Conservation (phyloP, 1,284 basidiomycete genomes). For the Irpex sp. region DNA sequence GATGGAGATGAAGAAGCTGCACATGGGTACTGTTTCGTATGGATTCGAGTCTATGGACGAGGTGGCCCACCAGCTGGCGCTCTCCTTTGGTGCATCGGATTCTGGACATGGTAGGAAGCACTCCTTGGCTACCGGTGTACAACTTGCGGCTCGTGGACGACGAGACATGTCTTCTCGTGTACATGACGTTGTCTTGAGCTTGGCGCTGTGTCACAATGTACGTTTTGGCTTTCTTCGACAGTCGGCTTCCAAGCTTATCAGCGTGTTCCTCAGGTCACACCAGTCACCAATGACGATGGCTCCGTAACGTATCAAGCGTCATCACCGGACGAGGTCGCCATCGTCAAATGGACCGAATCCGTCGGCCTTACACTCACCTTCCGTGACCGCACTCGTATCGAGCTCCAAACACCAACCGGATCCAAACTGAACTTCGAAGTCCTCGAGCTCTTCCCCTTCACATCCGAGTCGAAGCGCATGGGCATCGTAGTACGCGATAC, state of each 20-base stretch:
- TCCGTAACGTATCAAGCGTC: slow-evolving; percentile 96
- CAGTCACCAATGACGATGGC: slow-evolving; percentile 92
- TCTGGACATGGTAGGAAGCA: slow-evolving; percentile 47
- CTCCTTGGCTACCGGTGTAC: slow-evolving; percentile 68
- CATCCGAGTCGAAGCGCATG: slow-evolving; percentile 98
- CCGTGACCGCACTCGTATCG: slow-evolving; percentile 87
- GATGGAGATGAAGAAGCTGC: slow-evolving; percentile 99
- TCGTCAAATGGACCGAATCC: slow-evolving; percentile 97
- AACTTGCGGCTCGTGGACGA: slow-evolving; percentile 78
- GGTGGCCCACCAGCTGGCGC: slow-evolving; percentile 82
- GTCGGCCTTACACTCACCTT: slow-evolving; percentile 87
- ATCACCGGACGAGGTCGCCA: slow-evolving; percentile 98
- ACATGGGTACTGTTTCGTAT: slow-evolving; percentile 98
- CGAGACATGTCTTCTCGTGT: slow-evolving; percentile 95
- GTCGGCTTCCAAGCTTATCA: no score
- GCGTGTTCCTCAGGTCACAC: slow-evolving; percentile 71
- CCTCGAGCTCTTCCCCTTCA: slow-evolving; percentile 96
- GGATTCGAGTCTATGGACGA: slow-evolving; percentile 98
- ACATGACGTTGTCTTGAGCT: slow-evolving; percentile 89
- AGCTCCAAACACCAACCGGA: slow-evolving; percentile 69
- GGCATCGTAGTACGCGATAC: slow-evolving; percentile 91
- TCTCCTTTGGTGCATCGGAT: slow-evolving; percentile 70
- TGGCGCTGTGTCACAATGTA: slow-evolving; percentile 97
- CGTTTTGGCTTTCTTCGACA: slow-evolving; percentile 20
- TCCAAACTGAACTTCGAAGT: slow-evolving; percentile 74